A percentile compares a stretch with the other conserved stretches of the same genome.
Evolutionary conservation across 2,329 filamentous ascomycete species (phyloP).

Genomic region (Leptographium galeiforme): DNA sequence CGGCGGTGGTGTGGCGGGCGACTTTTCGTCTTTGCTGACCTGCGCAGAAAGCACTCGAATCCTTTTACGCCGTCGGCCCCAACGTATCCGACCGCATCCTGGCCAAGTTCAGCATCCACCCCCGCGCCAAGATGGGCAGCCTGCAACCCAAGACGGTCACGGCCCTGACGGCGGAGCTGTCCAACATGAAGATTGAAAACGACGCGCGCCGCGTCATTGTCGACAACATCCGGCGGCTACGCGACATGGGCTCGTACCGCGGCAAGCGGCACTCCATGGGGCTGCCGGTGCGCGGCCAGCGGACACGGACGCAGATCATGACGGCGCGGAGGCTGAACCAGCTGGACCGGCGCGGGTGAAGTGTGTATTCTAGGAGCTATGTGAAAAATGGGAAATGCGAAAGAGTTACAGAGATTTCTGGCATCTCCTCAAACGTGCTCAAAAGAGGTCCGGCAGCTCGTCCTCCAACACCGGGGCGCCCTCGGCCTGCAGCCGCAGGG

Average conservation of each 20-base stretch:
- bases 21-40: background rate
- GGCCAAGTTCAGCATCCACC: constrained; percentile 80
- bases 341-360: constrained; percentile 30
- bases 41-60: constrained; percentile 57
- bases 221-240: constrained; percentile 75
- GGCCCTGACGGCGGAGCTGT: constrained; percentile 71
- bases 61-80: constrained; percentile 76
- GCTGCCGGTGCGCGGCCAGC: constrained; percentile 81
- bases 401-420: background rate
- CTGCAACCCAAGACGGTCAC: constrained; percentile 65
- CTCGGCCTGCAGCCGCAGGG: constrained; percentile 46
- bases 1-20: constrained; percentile 4
- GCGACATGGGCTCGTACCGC: constrained; percentile 82
- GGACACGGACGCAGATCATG: constrained; percentile 60
- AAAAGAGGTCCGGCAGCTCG: constrained; percentile 20
- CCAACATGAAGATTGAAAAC: constrained; percentile 87
- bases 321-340: constrained; percentile 50
- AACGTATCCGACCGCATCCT: constrained; percentile 60
- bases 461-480: constrained; percentile 43
- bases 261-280: constrained; percentile 87
- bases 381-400: background rate
- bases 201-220: constrained; percentile 64
- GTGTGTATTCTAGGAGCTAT: background rate
- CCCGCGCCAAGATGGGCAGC: constrained; percentile 62
- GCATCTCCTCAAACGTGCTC: background rate